These are phyloP conservation scores for Schizothecium vesticola DNA, from an alignment of 495 filamentous ascomycete genomes.

Conservation along the genomic window DNA sequence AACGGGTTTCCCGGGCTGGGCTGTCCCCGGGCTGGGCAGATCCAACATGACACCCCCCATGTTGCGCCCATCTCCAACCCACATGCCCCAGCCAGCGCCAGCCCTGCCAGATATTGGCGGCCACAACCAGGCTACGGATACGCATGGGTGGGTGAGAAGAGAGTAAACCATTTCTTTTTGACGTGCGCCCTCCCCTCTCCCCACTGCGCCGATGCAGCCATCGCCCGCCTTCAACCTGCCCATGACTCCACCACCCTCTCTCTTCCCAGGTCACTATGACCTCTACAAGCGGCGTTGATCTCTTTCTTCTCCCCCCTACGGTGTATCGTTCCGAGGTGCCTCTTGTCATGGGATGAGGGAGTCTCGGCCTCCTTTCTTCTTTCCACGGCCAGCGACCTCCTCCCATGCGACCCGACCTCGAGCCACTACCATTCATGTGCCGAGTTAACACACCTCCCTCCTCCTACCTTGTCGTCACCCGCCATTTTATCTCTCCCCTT, in stretches of 20 bases:
- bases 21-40: neutral
- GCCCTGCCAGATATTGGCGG: neutral
- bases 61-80: neutral
- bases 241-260: neutral
- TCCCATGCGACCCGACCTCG: neutral
- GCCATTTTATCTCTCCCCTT: neutral
- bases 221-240: neutral
- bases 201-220: neutral
- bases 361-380: neutral
- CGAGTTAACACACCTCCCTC: neutral
- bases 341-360: neutral
- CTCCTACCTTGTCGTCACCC: neutral
- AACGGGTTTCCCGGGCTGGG: neutral
- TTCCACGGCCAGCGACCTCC: neutral
- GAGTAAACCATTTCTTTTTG: slow-evolving; percentile 4
- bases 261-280: slow-evolving; percentile 1
- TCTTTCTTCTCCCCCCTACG: neutral
- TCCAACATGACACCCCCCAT: slow-evolving; percentile 1
- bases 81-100: neutral
- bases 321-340: neutral
- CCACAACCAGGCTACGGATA: neutral
- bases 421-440: too few species aligned
- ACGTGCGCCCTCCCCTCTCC: neutral
- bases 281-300: neutral
- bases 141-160: neutral